These are phyloP conservation scores for Golubevia sp. DNA, from an alignment of 1,284 basidiomycete genomes.

Conservation along the genomic window DNA sequence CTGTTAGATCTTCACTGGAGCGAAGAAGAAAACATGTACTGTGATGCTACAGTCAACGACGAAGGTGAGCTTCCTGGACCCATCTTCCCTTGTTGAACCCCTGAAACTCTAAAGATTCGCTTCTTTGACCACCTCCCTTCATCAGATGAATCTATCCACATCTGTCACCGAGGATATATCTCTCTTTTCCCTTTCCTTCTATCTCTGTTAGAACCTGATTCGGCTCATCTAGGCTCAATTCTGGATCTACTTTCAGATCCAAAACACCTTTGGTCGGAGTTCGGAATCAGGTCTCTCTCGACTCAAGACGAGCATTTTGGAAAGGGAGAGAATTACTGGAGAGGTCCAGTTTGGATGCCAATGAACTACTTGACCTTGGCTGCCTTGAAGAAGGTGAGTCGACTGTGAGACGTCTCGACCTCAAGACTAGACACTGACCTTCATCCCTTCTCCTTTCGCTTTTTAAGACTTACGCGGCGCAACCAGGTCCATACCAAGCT, in stretches of 20 bases:
- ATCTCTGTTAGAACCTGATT: constrained; percentile 32
- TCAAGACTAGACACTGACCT: not conserved
- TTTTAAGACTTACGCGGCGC: constrained; percentile 31
- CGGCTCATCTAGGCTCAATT: constrained; percentile 26
- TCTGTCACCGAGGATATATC: constrained; percentile 55
- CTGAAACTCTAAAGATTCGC: too few species aligned
- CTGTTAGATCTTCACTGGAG: constrained; percentile 50
- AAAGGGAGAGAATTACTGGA: constrained; percentile 54
- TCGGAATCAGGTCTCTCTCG: constrained; percentile 49
- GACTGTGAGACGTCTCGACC: not conserved
- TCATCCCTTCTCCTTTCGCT: not conserved
- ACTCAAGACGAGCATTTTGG: constrained; percentile 38
- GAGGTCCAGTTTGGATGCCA: constrained; percentile 54
- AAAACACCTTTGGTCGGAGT: constrained; percentile 39
- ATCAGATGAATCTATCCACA: constrained; percentile 27
- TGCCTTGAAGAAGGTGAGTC: constrained; percentile 25
- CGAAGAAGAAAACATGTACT: constrained; percentile 46
- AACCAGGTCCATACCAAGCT: constrained; percentile 34
- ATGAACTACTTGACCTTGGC: constrained; percentile 52
- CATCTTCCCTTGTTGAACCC: not conserved
- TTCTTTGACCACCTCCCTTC: not conserved
- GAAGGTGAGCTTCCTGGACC: constrained; percentile 12
- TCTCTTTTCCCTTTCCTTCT: constrained; percentile 51
- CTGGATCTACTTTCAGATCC: constrained; percentile 39
- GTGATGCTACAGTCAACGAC: constrained; percentile 50